These are phyloP conservation scores for Boehmeria nivea DNA, from an alignment of 306 rosid species.

Conservation along the genomic window DNA sequence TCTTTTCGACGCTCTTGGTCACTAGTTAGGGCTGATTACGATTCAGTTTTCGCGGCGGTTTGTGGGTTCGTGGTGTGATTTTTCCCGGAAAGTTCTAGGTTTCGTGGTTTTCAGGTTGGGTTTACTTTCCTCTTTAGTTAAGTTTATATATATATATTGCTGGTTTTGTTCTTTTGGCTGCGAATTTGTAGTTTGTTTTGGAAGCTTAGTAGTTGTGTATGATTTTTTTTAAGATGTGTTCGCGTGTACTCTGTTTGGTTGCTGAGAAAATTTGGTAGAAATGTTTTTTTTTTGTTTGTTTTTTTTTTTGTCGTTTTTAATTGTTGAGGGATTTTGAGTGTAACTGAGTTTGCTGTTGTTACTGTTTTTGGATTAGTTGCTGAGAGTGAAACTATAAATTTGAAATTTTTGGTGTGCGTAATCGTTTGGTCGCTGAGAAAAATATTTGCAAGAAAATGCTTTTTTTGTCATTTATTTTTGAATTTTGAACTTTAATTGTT, in stretches of 20 bases:
- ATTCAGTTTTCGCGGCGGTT: neutral
- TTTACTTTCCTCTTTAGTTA: neutral
- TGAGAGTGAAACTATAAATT: too few species aligned
- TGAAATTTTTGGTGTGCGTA: too few species aligned
- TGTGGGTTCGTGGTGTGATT: neutral
- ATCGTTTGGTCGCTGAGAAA: too few species aligned
- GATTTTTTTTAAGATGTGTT: neutral
- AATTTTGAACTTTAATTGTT: neutral
- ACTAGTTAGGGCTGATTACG: constrained; percentile 12
- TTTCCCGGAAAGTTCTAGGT: constrained; percentile 1
- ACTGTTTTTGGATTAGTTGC: too few species aligned
- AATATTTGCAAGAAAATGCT: too few species aligned
- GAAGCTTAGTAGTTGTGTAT: neutral
- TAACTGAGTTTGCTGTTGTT: too few species aligned
- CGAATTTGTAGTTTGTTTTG: too few species aligned
- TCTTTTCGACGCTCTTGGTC: constrained; percentile 12
- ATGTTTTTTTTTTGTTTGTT: neutral
- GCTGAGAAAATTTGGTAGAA: constrained; percentile 4
- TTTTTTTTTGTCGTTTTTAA: neutral
- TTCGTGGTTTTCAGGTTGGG: constrained; percentile 27
- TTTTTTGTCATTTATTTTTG: neutral
- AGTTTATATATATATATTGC: too few species aligned
- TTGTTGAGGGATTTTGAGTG: neutral
- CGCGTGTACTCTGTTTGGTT: neutral
- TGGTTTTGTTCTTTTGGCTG: too few species aligned